A percentile compares a stretch with the other conserved stretches of the same genome.
Evolutionary conservation across 225 moss, liverwort and hornwort genomes (phyloP).

Genomic region (Straminergon stramineum): DNA sequence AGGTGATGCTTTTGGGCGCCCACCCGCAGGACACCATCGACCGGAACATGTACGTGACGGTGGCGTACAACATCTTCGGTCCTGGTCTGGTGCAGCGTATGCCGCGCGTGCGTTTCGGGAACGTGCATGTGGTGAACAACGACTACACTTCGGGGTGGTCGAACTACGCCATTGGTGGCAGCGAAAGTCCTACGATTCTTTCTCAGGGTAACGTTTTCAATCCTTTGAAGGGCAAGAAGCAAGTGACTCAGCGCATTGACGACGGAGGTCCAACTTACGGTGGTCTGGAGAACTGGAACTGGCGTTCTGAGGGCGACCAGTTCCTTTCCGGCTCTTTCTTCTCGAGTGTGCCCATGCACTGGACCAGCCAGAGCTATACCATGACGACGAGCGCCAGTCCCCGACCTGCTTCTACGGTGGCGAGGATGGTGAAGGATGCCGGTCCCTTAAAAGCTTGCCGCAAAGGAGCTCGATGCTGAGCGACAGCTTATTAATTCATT

Average conservation of each 20-base stretch:
- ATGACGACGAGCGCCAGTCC: slow-evolving; percentile 5
- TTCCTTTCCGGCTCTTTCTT: slow-evolving; percentile 5
- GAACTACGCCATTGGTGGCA: slow-evolving; percentile 29
- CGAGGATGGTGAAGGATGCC: neutral
- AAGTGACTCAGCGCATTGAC: slow-evolving; percentile 20
- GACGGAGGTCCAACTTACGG: neutral
- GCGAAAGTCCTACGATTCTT: slow-evolving; percentile 33
- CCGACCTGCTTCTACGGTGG: neutral
- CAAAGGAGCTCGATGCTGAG: neutral
- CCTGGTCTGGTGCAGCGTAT: slow-evolving; percentile 39
- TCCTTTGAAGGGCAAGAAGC: neutral
- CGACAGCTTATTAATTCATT: neutral
- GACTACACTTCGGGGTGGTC: slow-evolving; percentile 42
- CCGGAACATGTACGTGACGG: slow-evolving; percentile 46
- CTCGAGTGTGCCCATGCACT: neutral
- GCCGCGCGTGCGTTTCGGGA: slow-evolving; percentile 43
- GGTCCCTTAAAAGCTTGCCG: slow-evolving; percentile 2
- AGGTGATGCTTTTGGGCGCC: slow-evolving; percentile 77
- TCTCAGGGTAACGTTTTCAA: slow-evolving; percentile 21
- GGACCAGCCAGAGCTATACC: neutral
- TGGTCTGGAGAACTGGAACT: slow-evolving; percentile 1
- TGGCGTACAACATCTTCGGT: slow-evolving; percentile 67
- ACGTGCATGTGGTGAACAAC: slow-evolving; percentile 43
- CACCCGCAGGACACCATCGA: slow-evolving; percentile 37
- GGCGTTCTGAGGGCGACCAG: slow-evolving; percentile 15